phyloP scores from a whole-genome alignment of 1,139 yeast genomes.

The Tardiomyces blankii region DNA sequence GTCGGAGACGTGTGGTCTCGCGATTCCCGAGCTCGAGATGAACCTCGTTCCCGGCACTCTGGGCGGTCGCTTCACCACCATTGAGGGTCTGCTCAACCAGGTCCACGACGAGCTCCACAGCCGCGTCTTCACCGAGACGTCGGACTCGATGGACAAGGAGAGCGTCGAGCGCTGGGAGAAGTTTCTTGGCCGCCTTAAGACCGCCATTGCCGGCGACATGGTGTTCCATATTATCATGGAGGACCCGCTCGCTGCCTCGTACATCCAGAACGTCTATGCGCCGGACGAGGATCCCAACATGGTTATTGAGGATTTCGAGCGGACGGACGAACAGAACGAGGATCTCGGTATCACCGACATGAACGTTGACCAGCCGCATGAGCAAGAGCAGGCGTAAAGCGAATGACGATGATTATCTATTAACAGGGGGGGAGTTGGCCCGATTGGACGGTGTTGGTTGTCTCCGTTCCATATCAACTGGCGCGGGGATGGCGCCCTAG shows the following conservation, averaged over 20 bases:
- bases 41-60: slow-evolving; percentile 95
- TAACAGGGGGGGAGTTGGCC: no score
- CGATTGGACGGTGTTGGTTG: no score
- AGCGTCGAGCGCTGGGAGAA: slow-evolving; percentile 70
- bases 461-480: no score
- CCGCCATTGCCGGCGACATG: slow-evolving; percentile 69
- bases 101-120: slow-evolving; percentile 81
- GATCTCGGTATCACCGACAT: slow-evolving; percentile 85
- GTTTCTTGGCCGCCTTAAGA: slow-evolving; percentile 64
- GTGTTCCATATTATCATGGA: slow-evolving; percentile 78
- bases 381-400: background rate
- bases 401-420: background rate
- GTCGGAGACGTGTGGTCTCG: slow-evolving; percentile 84
- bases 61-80: slow-evolving; percentile 96
- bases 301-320: slow-evolving; percentile 79
- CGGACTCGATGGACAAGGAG: slow-evolving; percentile 81
- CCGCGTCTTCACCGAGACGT: slow-evolving; percentile 74
- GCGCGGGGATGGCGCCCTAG: no score
- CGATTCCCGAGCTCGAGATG: slow-evolving; percentile 76
- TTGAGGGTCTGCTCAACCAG: slow-evolving; percentile 85
- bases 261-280: slow-evolving; percentile 94
- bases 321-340: slow-evolving; percentile 79
- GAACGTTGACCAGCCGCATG: slow-evolving; percentile 25
- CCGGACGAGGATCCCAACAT: slow-evolving; percentile 97
- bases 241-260: slow-evolving; percentile 92